A percentile compares a stretch with the other conserved stretches of the same genome.
These are phyloP conservation scores for Asterella californica DNA, from an alignment of 225 moss, liverwort and hornwort species.

Conservation along the genomic window DNA sequence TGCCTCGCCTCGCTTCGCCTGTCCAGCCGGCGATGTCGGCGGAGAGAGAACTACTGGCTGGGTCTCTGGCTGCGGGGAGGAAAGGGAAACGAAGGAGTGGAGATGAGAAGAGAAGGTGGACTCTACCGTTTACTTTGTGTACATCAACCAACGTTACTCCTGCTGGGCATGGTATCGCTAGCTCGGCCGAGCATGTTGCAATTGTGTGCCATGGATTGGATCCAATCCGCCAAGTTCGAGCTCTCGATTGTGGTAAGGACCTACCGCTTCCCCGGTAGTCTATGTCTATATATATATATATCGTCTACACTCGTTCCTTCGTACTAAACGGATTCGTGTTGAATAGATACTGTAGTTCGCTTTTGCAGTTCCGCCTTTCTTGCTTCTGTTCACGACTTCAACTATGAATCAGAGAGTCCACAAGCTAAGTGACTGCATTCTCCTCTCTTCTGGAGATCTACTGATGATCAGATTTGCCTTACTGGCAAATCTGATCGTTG, in stretches of 20 bases:
- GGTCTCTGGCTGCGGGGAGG: not conserved
- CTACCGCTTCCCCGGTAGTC: not conserved
- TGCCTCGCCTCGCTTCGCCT: not conserved
- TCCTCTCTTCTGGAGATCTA: not conserved
- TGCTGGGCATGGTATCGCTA: not conserved
- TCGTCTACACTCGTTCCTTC: not conserved
- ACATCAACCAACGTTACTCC: not conserved
- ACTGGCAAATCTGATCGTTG: not conserved
- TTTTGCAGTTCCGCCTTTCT: not conserved
- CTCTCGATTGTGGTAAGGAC: not conserved
- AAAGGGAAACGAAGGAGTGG: not conserved
- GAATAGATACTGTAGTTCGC: not conserved
- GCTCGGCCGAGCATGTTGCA: not conserved
- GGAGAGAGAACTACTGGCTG: not conserved
- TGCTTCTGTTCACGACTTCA: not conserved
- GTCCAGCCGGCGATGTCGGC: constrained; percentile 5
- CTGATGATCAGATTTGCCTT: not conserved
- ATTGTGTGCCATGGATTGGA: not conserved
- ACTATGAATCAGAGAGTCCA: no score
- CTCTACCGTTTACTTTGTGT: not conserved
- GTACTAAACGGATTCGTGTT: not conserved
- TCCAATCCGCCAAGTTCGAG: not conserved
- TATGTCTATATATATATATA: not conserved
- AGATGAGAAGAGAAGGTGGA: not conserved
- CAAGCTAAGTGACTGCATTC: not conserved